These are phyloP conservation scores for Moelleriella libera DNA, from an alignment of 2,329 filamentous ascomycete genomes.

Conservation along the genomic window DNA sequence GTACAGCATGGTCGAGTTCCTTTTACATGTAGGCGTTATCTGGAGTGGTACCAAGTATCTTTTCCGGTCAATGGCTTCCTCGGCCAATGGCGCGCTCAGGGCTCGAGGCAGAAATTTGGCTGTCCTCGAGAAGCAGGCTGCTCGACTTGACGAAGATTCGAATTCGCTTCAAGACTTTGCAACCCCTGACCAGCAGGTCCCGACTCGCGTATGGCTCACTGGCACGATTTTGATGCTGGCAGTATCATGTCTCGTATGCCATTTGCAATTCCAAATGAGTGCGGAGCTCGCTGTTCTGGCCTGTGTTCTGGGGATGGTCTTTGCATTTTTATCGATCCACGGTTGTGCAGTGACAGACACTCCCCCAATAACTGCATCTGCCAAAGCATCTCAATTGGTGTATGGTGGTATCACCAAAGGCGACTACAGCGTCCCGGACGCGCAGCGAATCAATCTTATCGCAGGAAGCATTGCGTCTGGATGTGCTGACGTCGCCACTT, in stretches of 20 bases:
- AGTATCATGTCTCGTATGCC: conserved; percentile 36
- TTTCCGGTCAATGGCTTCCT: conserved; percentile 14
- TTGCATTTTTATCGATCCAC: conserved; percentile 37
- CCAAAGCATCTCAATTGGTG: conserved; percentile 56
- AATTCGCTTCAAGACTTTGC: conserved; percentile 24
- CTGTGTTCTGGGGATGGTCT: conserved; percentile 40
- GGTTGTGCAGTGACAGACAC: conserved; percentile 41
- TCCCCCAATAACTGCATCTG: conserved; percentile 50
- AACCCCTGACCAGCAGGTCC: conserved; percentile 29
- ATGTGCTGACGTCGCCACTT: conserved; percentile 37
- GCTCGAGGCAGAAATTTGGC: conserved; percentile 15
- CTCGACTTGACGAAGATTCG: conserved; percentile 16
- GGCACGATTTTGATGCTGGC: conserved; percentile 32
- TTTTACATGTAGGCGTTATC: conserved; percentile 23
- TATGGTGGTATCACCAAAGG: conserved; percentile 49
- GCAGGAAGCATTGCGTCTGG: conserved; percentile 44
- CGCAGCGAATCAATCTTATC: conserved; percentile 51
- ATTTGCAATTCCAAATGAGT: conserved; percentile 40
- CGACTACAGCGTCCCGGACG: conserved; percentile 30
- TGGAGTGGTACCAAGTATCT: conserved; percentile 20
- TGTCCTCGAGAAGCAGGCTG: conserved; percentile 21
- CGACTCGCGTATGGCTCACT: conserved; percentile 36
- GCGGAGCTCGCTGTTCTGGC: conserved; percentile 40
- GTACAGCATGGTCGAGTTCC: conserved; percentile 24
- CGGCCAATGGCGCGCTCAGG: conserved; percentile 16